These are phyloP conservation scores for Auricularia sp. DNA, from an alignment of 768 basidiomycete genomes.

Conservation along the genomic window DNA sequence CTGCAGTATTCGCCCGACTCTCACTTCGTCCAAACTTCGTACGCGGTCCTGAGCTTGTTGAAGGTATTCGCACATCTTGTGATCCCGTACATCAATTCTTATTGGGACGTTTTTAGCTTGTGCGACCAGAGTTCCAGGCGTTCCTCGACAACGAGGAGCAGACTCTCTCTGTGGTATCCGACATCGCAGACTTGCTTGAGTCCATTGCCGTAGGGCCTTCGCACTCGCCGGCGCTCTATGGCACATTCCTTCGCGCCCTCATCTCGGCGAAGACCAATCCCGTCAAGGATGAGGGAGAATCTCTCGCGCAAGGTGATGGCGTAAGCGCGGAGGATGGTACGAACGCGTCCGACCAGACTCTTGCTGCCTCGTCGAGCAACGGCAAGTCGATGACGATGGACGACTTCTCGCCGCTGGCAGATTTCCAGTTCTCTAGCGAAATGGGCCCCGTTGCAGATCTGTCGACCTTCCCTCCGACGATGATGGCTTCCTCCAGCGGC, in stretches of 20 bases:
- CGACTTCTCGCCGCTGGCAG: slow-evolving; percentile 26
- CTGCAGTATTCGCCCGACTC: slow-evolving; percentile 83
- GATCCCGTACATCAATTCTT: not conserved
- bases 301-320: not conserved
- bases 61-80: slow-evolving; percentile 46
- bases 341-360: not conserved
- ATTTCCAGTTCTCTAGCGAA: slow-evolving; percentile 68
- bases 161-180: slow-evolving; percentile 59
- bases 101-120: slow-evolving; percentile 38
- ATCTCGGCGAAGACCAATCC: slow-evolving; percentile 36
- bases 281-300: not conserved
- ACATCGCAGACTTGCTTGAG: slow-evolving; percentile 74
- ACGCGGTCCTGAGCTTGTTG: slow-evolving; percentile 83
- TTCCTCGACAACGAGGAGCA: slow-evolving; percentile 67
- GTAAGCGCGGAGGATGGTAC: not conserved
- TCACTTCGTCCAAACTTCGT: slow-evolving; percentile 84
- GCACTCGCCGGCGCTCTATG: slow-evolving; percentile 89
- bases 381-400: not conserved
- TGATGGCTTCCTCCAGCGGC: slow-evolving; percentile 40
- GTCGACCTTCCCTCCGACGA: slow-evolving; percentile 80
- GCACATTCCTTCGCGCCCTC: slow-evolving; percentile 69
- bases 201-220: slow-evolving; percentile 61
- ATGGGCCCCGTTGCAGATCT: slow-evolving; percentile 80
- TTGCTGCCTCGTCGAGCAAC: not conserved
- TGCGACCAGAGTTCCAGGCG: slow-evolving; percentile 73